phyloP scores from a whole-genome alignment of 495 filamentous ascomycete genomes.

The Geopyxis carbonaria region DNA sequence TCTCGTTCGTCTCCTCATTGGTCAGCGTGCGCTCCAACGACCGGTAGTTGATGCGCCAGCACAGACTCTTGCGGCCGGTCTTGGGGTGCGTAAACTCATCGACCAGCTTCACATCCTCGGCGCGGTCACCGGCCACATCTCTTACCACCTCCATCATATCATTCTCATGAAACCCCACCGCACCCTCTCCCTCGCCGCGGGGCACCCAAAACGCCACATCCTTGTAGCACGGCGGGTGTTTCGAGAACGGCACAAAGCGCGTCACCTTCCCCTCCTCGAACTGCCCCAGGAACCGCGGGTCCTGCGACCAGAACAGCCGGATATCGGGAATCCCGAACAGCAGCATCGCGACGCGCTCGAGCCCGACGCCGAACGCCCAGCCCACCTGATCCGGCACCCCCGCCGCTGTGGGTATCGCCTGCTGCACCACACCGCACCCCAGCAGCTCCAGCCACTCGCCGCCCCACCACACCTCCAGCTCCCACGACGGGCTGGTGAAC shows the following conservation, averaged over 20 bases:
- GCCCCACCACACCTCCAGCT: slow-evolving; percentile 88
- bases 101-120: slow-evolving; percentile 67
- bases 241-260: slow-evolving; percentile 72
- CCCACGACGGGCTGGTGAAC: slow-evolving; percentile 88
- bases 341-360: slow-evolving; percentile 91
- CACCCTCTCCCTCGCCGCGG: slow-evolving; percentile 37
- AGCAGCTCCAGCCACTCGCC: slow-evolving; percentile 89
- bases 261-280: slow-evolving; percentile 44
- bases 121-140: slow-evolving; percentile 56
- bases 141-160: slow-evolving; percentile 92
- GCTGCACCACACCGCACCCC: slow-evolving; percentile 79
- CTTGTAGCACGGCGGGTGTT: slow-evolving; percentile 69
- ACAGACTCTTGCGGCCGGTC: slow-evolving; percentile 63
- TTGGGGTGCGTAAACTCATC: slow-evolving; percentile 87
- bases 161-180: slow-evolving; percentile 63
- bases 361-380: slow-evolving; percentile 89
- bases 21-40: slow-evolving; percentile 78
- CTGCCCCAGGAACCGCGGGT: slow-evolving; percentile 64
- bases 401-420: slow-evolving; percentile 59
- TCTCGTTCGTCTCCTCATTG: slow-evolving; percentile 54
- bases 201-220: slow-evolving; percentile 88
- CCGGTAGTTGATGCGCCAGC: slow-evolving; percentile 83
- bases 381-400: slow-evolving; percentile 56
- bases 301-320: slow-evolving; percentile 87
- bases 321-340: slow-evolving; percentile 93